Conservation (phyloP, 495 filamentous ascomycete genomes). For the Aspergillus taichungensis region DNA sequence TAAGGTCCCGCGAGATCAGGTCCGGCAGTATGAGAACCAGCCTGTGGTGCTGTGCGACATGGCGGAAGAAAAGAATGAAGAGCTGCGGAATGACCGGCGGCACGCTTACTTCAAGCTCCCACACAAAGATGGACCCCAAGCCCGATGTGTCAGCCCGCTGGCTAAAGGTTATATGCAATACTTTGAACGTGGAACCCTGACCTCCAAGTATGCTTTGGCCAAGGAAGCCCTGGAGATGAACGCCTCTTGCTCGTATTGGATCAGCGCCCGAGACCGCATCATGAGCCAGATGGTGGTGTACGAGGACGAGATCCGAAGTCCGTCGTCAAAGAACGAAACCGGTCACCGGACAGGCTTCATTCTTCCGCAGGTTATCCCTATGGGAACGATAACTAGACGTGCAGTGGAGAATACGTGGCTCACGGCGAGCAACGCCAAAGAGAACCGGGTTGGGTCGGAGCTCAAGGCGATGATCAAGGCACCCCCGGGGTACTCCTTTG, state of each 20-base stretch:
- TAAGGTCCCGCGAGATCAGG: slow-evolving; percentile 56
- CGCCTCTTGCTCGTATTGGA: slow-evolving; percentile 97
- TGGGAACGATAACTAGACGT: slow-evolving; percentile 96
- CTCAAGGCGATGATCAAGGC: slow-evolving; percentile 95
- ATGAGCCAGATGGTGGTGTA: slow-evolving; percentile 91
- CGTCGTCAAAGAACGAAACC: slow-evolving; percentile 5
- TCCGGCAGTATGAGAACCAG: slow-evolving; percentile 55
- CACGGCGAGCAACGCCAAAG: slow-evolving; percentile 93
- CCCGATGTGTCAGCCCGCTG: slow-evolving; percentile 75
- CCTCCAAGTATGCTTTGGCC: slow-evolving; percentile 79
- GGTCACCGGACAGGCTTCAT: slow-evolving; percentile 62
- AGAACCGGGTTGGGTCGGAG: slow-evolving; percentile 91
- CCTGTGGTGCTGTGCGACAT: slow-evolving; percentile 68
- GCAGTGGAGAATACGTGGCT: slow-evolving; percentile 98
- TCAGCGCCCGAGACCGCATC: slow-evolving; percentile 86
- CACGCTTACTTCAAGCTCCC: slow-evolving; percentile 85
- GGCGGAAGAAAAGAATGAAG: slow-evolving; percentile 56
- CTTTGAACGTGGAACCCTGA: slow-evolving; percentile 81
- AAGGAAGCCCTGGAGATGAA: slow-evolving; percentile 98
- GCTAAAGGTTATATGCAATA: slow-evolving; percentile 85
- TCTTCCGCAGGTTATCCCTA: slow-evolving; percentile 96
- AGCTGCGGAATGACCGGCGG: slow-evolving; percentile 55
- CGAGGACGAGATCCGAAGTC: slow-evolving; percentile 45
- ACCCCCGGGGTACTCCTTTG: slow-evolving; percentile 83
- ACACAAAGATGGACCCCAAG: slow-evolving; percentile 85